These are phyloP conservation scores for Boletus tylopilopsis DNA, from an alignment of 768 basidiomycete species.

Conservation along the genomic window DNA sequence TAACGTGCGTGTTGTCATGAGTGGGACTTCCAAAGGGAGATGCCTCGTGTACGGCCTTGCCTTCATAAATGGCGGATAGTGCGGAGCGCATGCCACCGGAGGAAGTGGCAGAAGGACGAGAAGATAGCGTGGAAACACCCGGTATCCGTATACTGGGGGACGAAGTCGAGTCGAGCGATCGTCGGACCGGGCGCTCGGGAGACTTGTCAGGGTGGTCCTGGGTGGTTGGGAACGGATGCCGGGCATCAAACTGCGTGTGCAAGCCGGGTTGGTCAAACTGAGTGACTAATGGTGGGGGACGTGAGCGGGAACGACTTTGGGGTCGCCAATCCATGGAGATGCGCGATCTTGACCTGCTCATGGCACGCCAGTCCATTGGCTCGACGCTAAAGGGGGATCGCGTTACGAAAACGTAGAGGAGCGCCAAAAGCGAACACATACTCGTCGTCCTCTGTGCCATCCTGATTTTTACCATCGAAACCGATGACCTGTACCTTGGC, in stretches of 20 bases:
- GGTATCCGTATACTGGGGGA: constrained; percentile 38
- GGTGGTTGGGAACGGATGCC: constrained; percentile 42
- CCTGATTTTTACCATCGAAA: constrained; percentile 74
- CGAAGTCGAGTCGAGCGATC: constrained; percentile 19
- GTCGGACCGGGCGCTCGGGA: constrained; percentile 24
- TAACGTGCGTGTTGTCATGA: constrained; percentile 27
- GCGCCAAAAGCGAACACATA: constrained; percentile 40
- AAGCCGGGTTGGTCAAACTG: constrained; percentile 44
- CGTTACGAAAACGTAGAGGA: constrained; percentile 22
- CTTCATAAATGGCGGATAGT: constrained; percentile 47
- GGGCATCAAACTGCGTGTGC: constrained; percentile 37
- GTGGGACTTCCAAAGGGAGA: constrained; percentile 37
- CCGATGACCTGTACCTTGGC: constrained; percentile 73
- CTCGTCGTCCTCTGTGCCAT: constrained; percentile 70
- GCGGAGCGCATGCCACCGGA: constrained; percentile 37
- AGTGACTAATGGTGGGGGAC: constrained; percentile 56
- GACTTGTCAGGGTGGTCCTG: constrained; percentile 25
- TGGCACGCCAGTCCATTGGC: constrained; percentile 91
- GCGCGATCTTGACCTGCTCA: constrained; percentile 87
- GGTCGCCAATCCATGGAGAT: constrained; percentile 92
- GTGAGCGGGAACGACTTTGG: constrained; percentile 70
- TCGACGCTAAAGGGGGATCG: constrained; percentile 38
- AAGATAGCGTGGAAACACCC: constrained; percentile 39
- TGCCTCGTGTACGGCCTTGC: constrained; percentile 33
- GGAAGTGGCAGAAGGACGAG: constrained; percentile 46